A percentile compares a stretch with the other conserved stretches of the same genome.
phyloP scores from a whole-genome alignment of 805 yeast species.

The Teunomyces kruisii region DNA sequence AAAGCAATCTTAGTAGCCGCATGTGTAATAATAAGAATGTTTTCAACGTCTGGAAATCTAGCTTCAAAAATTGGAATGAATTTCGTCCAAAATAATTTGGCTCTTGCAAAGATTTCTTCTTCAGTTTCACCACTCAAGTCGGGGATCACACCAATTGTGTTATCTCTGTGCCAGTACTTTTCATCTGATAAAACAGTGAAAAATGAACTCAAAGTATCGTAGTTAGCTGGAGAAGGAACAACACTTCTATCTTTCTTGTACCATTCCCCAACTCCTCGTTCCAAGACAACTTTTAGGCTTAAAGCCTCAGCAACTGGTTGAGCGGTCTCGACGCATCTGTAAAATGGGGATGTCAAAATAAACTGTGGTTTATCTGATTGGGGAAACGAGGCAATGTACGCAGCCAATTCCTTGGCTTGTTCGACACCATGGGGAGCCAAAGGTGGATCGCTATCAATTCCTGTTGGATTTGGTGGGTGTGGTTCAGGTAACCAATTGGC shows the following conservation, averaged over 20 bases:
- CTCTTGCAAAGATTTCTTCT: constrained; percentile 64
- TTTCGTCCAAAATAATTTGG: constrained; percentile 49
- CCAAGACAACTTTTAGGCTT: constrained; percentile 61
- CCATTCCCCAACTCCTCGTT: constrained; percentile 92
- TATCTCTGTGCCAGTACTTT: constrained; percentile 41
- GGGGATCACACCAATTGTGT: constrained; percentile 62
- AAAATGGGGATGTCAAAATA: constrained; percentile 81
- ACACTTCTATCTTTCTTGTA: constrained; percentile 66
- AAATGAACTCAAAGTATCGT: constrained; percentile 46
- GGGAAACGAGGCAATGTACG: constrained; percentile 45
- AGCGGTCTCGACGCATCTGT: constrained; percentile 83
- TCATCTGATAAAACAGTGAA: constrained; percentile 45
- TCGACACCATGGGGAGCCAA: constrained; percentile 84
- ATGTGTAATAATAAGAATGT: constrained; percentile 78
- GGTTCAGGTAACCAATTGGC: constrained; percentile 81
- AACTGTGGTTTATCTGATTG: constrained; percentile 62
- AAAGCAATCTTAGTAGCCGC: constrained; percentile 91
- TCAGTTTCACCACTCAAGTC: constrained; percentile 71
- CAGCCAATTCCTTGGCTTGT: constrained; percentile 81
- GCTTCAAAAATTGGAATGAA: constrained; percentile 60
- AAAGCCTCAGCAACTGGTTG: constrained; percentile 63
- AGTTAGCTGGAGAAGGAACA: constrained; percentile 69
- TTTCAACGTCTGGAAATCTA: constrained; percentile 57
- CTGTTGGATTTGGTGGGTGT: constrained; percentile 80
- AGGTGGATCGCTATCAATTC: constrained; percentile 85